These are phyloP conservation scores for Leccinum solheimii DNA, from an alignment of 1,284 basidiomycete genomes.

Conservation along the genomic window DNA sequence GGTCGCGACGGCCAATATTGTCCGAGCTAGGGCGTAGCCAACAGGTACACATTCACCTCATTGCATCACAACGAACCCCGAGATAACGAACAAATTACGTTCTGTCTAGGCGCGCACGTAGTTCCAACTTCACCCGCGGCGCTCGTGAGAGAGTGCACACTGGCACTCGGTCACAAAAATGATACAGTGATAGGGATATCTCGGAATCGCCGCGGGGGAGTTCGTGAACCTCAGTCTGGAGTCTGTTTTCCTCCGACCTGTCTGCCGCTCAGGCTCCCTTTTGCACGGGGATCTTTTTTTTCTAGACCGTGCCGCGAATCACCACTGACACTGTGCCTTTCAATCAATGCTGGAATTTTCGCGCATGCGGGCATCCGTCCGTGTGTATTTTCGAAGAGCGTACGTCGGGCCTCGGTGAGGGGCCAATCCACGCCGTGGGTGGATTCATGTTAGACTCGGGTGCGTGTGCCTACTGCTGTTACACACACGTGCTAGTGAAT, in stretches of 20 bases:
- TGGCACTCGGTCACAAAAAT: not conserved
- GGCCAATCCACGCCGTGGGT: conserved; percentile 1
- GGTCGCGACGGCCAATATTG: not conserved
- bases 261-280: not conserved
- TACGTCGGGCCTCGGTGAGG: not conserved
- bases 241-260: not conserved
- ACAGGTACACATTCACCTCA: not conserved
- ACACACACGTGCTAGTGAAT: not conserved
- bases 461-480: not conserved
- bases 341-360: not conserved
- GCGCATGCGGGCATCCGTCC: conserved; percentile 1
- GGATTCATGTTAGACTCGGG: conserved; percentile 17
- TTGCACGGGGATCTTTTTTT: not conserved
- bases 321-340: not conserved
- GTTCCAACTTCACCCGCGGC: not conserved
- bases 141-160: not conserved
- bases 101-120: not conserved
- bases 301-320: not conserved
- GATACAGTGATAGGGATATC: not conserved
- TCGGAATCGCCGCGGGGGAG: conserved; percentile 4
- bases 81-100: no score
- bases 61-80: not conserved
- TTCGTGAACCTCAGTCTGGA: not conserved
- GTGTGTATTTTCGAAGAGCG: conserved; percentile 5
- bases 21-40: not conserved